Conservation (phyloP, 2,329 filamentous ascomycete species). For the Aspergillus melleus region DNA sequence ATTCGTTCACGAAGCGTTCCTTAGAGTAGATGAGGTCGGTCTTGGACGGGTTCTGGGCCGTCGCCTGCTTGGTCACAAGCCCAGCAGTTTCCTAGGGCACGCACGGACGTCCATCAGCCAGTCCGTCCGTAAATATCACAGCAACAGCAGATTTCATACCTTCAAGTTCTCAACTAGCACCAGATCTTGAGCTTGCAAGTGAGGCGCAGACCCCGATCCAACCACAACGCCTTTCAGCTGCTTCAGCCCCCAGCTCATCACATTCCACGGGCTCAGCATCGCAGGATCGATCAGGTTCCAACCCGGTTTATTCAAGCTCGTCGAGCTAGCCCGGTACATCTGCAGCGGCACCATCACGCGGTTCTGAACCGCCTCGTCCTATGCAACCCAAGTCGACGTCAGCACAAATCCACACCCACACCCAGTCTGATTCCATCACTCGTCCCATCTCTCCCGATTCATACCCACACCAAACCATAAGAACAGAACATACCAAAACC, state of each 20-base stretch:
- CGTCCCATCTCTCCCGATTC: no score
- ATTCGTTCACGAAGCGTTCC: conserved; percentile 62
- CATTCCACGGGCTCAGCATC: conserved; percentile 62
- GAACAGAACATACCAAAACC: conserved; percentile 59
- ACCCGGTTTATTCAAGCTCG: conserved; percentile 70
- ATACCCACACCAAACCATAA: conserved; percentile 3
- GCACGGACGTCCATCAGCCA: conserved; percentile 20
- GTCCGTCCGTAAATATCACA: not conserved
- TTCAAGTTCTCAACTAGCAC: conserved; percentile 60
- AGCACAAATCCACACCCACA: not conserved
- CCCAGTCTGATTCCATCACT: no score
- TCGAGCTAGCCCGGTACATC: conserved; percentile 64
- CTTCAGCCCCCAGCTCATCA: conserved; percentile 73
- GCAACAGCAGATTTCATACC: conserved; percentile 32
- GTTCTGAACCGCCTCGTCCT: conserved; percentile 68
- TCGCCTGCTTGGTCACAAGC: conserved; percentile 50
- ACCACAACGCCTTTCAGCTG: conserved; percentile 64
- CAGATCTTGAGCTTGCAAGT: conserved; percentile 43
- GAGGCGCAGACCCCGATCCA: conserved; percentile 31
- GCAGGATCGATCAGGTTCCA: conserved; percentile 55
- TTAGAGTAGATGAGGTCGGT: conserved; percentile 70
- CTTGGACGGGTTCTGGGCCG: conserved; percentile 47
- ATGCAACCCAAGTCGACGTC: not conserved
- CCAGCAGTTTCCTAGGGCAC: conserved; percentile 52
- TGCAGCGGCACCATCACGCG: conserved; percentile 69